Percentiles rank a stretch among this genome's conserved stretches.
These are phyloP conservation scores for Mortierella sp. DNA, from an alignment of 371 early-diverging fungal species.

Conservation along the genomic window DNA sequence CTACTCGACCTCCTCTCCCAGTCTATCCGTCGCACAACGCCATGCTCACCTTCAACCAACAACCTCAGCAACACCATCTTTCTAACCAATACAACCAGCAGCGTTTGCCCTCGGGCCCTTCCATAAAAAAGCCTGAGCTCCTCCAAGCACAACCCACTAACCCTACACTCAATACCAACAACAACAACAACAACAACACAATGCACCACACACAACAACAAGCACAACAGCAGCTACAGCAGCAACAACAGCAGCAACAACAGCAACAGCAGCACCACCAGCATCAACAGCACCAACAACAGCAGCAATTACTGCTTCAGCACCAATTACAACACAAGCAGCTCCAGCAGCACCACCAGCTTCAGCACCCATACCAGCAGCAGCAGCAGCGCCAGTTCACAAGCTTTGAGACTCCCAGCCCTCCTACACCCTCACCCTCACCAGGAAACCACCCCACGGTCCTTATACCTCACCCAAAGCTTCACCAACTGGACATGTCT, in stretches of 20 bases:
- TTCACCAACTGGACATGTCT: slow-evolving; percentile 56
- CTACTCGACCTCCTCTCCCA: slow-evolving; percentile 18
- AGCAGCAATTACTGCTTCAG: slow-evolving; percentile 29
- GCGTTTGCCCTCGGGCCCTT: slow-evolving; percentile 31
- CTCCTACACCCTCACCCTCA: slow-evolving; percentile 57
- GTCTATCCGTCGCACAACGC: slow-evolving; percentile 30
- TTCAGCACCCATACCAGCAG: slow-evolving; percentile 27
- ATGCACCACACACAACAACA: slow-evolving; percentile 23
- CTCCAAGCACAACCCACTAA: slow-evolving; percentile 30
- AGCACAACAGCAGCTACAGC: slow-evolving; percentile 31
- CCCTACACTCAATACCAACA: slow-evolving; percentile 16
- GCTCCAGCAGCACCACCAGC: slow-evolving; percentile 27
- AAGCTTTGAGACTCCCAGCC: slow-evolving; percentile 51
- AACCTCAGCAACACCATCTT: slow-evolving; percentile 54
- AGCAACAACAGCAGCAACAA: slow-evolving; percentile 18
- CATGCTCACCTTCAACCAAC: slow-evolving; percentile 58
- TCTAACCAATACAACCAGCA: slow-evolving; percentile 49
- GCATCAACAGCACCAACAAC: slow-evolving; percentile 39
- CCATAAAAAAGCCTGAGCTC: slow-evolving; percentile 38
- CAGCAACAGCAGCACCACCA: slow-evolving; percentile 28
- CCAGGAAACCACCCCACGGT: slow-evolving; percentile 58
- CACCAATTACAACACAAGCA: slow-evolving; percentile 43
- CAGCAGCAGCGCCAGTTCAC: slow-evolving; percentile 49
- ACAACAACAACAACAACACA: slow-evolving; percentile 18
- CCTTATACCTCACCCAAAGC: slow-evolving; percentile 52